Conservation (phyloP, 306 rosid species). For the Sphenostylis stenocarpa region DNA sequence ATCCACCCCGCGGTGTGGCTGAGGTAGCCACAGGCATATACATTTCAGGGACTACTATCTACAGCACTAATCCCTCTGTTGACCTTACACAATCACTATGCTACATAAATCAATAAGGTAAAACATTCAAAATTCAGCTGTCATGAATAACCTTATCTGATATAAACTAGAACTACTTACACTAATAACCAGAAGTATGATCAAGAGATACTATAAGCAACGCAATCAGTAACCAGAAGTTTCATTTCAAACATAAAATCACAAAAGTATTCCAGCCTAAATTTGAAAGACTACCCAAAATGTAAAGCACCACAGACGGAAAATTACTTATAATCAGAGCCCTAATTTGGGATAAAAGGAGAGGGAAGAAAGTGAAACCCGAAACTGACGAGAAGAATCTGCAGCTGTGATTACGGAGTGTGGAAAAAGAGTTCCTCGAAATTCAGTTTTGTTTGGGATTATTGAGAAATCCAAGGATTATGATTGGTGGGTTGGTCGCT, state of each 20-base stretch:
- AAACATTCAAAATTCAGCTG: conserved; percentile 33
- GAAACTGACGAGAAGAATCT: conserved; percentile 2
- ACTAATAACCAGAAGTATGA: neutral
- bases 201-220: neutral
- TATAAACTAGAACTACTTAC: conserved; percentile 2
- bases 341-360: conserved; percentile 22
- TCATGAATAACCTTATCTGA: neutral
- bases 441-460: neutral
- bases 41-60: conserved; percentile 52
- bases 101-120: conserved; percentile 20
- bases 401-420: neutral
- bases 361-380: neutral
- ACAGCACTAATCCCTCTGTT: conserved; percentile 31
- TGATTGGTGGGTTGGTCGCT: neutral
- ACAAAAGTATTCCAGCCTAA: neutral
- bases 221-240: conserved; percentile 11
- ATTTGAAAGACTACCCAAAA: neutral
- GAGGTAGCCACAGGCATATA: conserved; percentile 68
- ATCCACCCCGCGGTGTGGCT: conserved; percentile 62
- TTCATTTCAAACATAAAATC: neutral
- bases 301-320: neutral
- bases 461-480: neutral
- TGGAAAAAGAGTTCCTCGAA: neutral
- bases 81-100: conserved; percentile 25
- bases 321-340: conserved; percentile 4